Percentiles rank a stretch among this genome's conserved stretches.
phyloP scores from a whole-genome alignment of 148 eudicot species.

The Nyssa sinensis region DNA sequence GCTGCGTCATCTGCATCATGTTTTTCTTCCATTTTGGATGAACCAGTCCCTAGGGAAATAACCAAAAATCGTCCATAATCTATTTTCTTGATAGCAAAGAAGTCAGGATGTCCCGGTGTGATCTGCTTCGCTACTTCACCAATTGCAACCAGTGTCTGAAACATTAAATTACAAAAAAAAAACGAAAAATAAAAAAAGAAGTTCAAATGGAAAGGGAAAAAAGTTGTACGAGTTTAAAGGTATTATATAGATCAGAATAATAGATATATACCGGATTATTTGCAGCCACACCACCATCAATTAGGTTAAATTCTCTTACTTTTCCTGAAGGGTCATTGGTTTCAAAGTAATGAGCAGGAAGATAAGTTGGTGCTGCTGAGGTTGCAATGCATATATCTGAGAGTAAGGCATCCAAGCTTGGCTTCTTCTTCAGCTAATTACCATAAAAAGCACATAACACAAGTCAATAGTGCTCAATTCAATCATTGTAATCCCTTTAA shows the following conservation, averaged over 20 bases:
- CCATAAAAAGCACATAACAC: background rate
- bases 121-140: conserved; percentile 24
- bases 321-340: conserved; percentile 5
- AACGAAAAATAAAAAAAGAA: too few species aligned
- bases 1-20: conserved; percentile 19
- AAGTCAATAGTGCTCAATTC: too few species aligned
- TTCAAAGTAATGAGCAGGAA: conserved; percentile 35
- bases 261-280: conserved; percentile 32
- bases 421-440: conserved; percentile 18
- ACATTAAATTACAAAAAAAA: background rate
- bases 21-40: conserved; percentile 17
- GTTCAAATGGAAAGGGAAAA: too few species aligned
- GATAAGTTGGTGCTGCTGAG: conserved; percentile 43
- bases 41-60: conserved; percentile 28
- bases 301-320: conserved; percentile 20
- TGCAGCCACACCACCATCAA: conserved; percentile 35
- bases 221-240: too few species aligned
- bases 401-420: conserved; percentile 25
- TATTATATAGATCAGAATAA: background rate
- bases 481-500: too few species aligned
- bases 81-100: conserved; percentile 9
- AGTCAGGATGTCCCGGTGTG: background rate
- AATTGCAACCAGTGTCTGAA: conserved; percentile 30
- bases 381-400: conserved; percentile 47
- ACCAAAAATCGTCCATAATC: conserved; percentile 25